Evolutionary conservation across 176 grass and related monocot genomes (phyloP), one percentile per base, ranked within the genome.

Genomic region (Echinochloa phyllopogon): DNA sequence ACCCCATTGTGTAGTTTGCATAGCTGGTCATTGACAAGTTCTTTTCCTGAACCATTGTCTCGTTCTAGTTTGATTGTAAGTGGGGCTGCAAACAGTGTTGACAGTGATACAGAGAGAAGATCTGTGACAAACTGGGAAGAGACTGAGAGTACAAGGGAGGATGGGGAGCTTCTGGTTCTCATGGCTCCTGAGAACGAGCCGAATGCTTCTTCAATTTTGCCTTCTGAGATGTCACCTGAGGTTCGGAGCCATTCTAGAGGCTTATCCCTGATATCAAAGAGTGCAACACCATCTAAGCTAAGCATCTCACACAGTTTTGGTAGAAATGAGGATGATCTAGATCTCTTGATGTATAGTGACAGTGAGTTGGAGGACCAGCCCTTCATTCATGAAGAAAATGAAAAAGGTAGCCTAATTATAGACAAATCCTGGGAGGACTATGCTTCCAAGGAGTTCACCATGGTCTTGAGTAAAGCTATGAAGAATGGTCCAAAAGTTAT

Each of bases 211-310:
- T 8, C 41, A 89, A 56, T 78, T 36, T 71, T 69, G 63, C 68
- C 71, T 27, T 41, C 70, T 70, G 83, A 88, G 48, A 47, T 85
- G 65, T 81, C 85, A 75, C 74, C 86, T 66, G 87, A 94, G 76
- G 76, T 75, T 80, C 57, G 86, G 86, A 90, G 88, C 69, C 90
- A 90, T 81, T 95, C 91, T 76, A 94, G 93, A 94, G 92, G 93
- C 52, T 84, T 98, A 69, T 91, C 93, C 62, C 75, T 96, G 59
- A 93, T 98, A 84, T 87, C 96, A 72, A 98, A 98, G 89, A 91
- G 91, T 40, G 55, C 85, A 48, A 88, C 89, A 40, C 89, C 86
- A 66, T 89, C 87, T n/a, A 98, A 94, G 64, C 83, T 90, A 87
- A 89, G 69, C 45, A 71, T 69, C 74, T 87, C 85, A 76, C 82